Percentiles rank a stretch among this genome's conserved stretches.
Evolutionary conservation across 1,284 basidiomycete species (phyloP).

Genomic region (Apiotrichum porosum): DNA sequence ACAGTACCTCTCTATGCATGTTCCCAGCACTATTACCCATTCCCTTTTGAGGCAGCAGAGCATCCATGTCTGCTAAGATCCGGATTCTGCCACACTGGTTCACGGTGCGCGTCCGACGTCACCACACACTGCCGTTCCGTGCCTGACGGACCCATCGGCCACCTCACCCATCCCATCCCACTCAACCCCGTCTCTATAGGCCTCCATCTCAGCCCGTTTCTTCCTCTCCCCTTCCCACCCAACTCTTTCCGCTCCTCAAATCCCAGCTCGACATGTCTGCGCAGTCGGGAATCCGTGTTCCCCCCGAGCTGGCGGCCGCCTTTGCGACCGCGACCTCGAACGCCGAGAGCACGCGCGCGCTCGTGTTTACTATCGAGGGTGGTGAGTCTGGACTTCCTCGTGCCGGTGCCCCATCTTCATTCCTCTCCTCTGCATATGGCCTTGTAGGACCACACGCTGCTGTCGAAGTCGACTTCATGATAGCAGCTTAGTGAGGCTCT

Average conservation of each 20-base stretch:
- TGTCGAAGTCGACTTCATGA: no score
- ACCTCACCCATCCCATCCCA: background rate
- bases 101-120: background rate
- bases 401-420: background rate
- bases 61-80: no score
- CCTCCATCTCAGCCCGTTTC: background rate
- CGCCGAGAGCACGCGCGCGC: conserved; percentile 32
- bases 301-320: conserved; percentile 32
- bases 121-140: background rate
- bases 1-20: conserved; percentile 3
- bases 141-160: no score
- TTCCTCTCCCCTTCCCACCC: background rate
- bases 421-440: no score
- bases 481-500: no score
- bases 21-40: no score
- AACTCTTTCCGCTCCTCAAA: background rate
- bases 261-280: conserved; percentile 43
- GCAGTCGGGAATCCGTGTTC: conserved; percentile 47
- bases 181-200: background rate
- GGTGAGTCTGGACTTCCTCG: conserved; percentile 31
- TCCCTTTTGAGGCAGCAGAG: background rate
- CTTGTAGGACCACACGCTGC: no score
- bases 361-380: conserved; percentile 46
- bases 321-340: conserved; percentile 34
- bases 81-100: no score